These are phyloP conservation scores for Phytophthora palmivora DNA, from an alignment of 352 stramenopile genomes.

Conservation along the genomic window DNA sequence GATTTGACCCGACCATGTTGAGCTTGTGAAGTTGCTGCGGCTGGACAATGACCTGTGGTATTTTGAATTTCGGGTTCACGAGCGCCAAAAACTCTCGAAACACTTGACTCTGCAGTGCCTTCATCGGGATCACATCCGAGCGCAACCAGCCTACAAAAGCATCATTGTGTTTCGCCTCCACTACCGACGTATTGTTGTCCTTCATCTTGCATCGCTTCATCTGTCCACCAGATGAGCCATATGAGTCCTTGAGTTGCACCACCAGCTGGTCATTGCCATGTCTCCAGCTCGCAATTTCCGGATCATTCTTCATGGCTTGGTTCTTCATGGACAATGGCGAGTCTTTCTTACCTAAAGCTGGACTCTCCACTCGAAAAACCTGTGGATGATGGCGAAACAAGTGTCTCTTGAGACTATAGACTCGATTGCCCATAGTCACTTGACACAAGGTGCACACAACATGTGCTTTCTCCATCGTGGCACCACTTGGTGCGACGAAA, in stretches of 20 bases:
- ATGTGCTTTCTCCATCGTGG: conserved; percentile 30
- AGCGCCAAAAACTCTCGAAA: conserved; percentile 49
- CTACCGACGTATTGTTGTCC: conserved; percentile 1
- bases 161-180: conserved; percentile 29
- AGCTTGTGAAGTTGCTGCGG: conserved; percentile 40
- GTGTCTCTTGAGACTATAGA: conserved; percentile 60
- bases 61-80: conserved; percentile 49
- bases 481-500: conserved; percentile 37
- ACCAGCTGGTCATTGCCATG: conserved; percentile 14
- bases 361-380: conserved; percentile 48
- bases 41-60: conserved; percentile 47
- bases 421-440: conserved; percentile 49
- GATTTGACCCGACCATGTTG: conserved; percentile 27
- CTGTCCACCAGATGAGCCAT: not conserved
- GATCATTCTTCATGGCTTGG: conserved; percentile 24
- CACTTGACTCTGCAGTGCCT: conserved; percentile 41
- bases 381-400: conserved; percentile 53
- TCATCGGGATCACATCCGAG: conserved; percentile 56
- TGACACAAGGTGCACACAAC: conserved; percentile 59
- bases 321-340: conserved; percentile 25
- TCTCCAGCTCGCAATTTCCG: conserved; percentile 14
- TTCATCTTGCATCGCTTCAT: conserved; percentile 35
- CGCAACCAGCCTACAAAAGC: conserved; percentile 54
- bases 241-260: conserved; percentile 38
- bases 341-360: conserved; percentile 19